Percentiles rank a stretch among this genome's conserved stretches.
Conservation (phyloP, 495 filamentous ascomycete genomes). For the Rhypophila decipiens region DNA sequence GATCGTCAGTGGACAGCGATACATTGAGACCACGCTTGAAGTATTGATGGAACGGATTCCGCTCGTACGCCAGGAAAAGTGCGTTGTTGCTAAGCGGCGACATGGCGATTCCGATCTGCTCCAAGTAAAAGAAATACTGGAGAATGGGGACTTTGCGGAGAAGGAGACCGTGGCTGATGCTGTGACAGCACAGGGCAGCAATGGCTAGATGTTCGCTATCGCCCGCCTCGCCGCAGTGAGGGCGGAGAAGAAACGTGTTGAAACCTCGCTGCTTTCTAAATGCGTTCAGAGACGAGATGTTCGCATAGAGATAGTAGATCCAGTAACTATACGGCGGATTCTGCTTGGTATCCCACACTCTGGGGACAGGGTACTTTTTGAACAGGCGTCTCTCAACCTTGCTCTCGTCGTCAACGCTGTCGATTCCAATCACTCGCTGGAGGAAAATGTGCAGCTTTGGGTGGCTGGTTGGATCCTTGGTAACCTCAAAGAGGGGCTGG, state of each 20-base stretch:
- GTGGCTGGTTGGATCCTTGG: conserved; percentile 76
- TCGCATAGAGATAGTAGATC: conserved; percentile 95
- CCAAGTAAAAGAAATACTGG: conserved; percentile 96
- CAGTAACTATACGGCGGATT: conserved; percentile 99
- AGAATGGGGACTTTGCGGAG: conserved; percentile 89
- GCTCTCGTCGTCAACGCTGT: conserved; percentile 97
- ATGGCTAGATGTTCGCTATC: conserved; percentile 94
- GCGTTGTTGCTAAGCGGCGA: conserved; percentile 98
- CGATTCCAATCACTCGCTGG: conserved; percentile 91
- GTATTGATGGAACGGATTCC: conserved; percentile 92
- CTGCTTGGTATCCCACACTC: conserved; percentile 80
- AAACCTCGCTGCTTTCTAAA: conserved; percentile 89
- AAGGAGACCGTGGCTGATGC: conserved; percentile 91
- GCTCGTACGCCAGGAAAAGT: conserved; percentile 91
- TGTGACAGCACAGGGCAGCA: conserved; percentile 89
- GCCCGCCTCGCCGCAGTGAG: conserved; percentile 94
- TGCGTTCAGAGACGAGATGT: conserved; percentile 84
- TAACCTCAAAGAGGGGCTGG: conserved; percentile 90
- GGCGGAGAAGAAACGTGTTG: conserved; percentile 89
- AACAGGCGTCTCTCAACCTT: conserved; percentile 88
- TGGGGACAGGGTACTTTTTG: conserved; percentile 87
- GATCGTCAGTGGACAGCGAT: conserved; percentile 93
- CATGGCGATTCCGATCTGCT: conserved; percentile 98
- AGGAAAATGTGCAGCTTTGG: conserved; percentile 92
- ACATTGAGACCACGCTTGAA: conserved; percentile 93